Percentiles rank a stretch among this genome's conserved stretches.
Conservation (phyloP, 208 protist genomes). For the Crithidia expoeki region DNA sequence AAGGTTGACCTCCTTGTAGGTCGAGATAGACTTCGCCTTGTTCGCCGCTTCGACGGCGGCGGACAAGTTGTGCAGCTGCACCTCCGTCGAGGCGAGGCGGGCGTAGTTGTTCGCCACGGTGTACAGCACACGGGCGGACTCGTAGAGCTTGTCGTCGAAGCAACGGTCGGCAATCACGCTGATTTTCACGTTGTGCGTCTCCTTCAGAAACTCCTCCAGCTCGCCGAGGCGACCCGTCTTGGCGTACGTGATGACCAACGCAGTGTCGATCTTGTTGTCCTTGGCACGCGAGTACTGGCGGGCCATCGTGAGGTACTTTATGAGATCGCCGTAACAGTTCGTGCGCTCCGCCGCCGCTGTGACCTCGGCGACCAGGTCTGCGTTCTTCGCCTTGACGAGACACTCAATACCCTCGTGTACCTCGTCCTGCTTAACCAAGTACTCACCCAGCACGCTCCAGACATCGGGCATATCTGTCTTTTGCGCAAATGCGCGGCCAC, state of each 20-base stretch:
- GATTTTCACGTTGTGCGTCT: conserved; percentile 97
- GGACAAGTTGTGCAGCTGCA: conserved; percentile 95
- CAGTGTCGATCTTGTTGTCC: conserved; percentile 97
- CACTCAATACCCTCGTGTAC: conserved; percentile 97
- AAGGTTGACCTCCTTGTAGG: conserved; percentile 97
- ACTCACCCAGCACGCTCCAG: conserved; percentile 95
- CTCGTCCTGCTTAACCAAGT: conserved; percentile 92
- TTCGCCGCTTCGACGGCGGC: conserved; percentile 98
- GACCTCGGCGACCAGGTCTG: conserved; percentile 91
- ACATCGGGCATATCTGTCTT: conserved; percentile 93
- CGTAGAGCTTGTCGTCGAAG: conserved; percentile 97
- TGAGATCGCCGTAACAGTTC: conserved; percentile 96
- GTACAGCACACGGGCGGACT: conserved; percentile 99
- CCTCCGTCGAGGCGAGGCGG: conserved; percentile 95
- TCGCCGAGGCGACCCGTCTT: conserved; percentile 97
- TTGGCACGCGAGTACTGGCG: conserved; percentile 88
- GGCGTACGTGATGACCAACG: conserved; percentile 97
- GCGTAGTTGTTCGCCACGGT: conserved; percentile 96
- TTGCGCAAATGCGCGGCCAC: conserved; percentile 96
- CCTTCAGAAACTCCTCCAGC: conserved; percentile 99
- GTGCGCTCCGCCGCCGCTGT: conserved; percentile 92
- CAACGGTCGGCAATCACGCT: conserved; percentile 97
- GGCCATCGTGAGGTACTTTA: conserved; percentile 99
- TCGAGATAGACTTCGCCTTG: conserved; percentile 97
- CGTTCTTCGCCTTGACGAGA: conserved; percentile 98